Evolutionary conservation across 306 rosid species (phyloP).

Genomic region (Cicer judaicum): DNA sequence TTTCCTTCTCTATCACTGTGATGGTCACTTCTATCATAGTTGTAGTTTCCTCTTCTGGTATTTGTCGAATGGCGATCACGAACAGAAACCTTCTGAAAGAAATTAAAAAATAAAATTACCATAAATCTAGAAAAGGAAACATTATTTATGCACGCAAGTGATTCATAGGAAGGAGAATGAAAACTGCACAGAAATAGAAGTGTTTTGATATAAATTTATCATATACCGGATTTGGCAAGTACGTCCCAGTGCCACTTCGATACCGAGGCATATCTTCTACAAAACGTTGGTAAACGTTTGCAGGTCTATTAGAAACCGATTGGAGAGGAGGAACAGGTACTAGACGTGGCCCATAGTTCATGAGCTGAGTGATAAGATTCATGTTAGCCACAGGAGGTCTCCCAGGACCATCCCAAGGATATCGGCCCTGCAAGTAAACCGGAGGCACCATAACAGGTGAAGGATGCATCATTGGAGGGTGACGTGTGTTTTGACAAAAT

Average conservation of each 20-base stretch:
- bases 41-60: slow-evolving; percentile 78
- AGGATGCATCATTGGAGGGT: slow-evolving; percentile 60
- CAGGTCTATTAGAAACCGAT: slow-evolving; percentile 75
- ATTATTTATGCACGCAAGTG: not conserved
- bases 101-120: slow-evolving; percentile 1
- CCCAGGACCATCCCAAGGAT: slow-evolving; percentile 95
- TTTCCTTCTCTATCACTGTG: slow-evolving; percentile 88
- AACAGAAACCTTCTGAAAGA: slow-evolving; percentile 72
- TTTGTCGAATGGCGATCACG: slow-evolving; percentile 77
- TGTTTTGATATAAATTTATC: slow-evolving; percentile 44
- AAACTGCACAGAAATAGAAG: not conserved
- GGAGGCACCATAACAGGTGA: slow-evolving; percentile 78
- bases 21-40: slow-evolving; percentile 76
- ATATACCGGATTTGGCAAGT: slow-evolving; percentile 96
- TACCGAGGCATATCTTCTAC: slow-evolving; percentile 81
- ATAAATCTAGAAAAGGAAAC: slow-evolving; percentile 25
- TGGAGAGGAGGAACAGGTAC: slow-evolving; percentile 82
- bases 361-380: slow-evolving; percentile 57
- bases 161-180: not conserved
- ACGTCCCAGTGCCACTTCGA: slow-evolving; percentile 97
- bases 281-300: slow-evolving; percentile 70
- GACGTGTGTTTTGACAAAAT: slow-evolving; percentile 65
- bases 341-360: slow-evolving; percentile 71
- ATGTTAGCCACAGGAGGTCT: slow-evolving; percentile 80
- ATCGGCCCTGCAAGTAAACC: slow-evolving; percentile 74